Percentiles rank a stretch among this genome's conserved stretches.
Conservation (phyloP, 2,329 filamentous ascomycete genomes). For the Diplodia corticola region DNA sequence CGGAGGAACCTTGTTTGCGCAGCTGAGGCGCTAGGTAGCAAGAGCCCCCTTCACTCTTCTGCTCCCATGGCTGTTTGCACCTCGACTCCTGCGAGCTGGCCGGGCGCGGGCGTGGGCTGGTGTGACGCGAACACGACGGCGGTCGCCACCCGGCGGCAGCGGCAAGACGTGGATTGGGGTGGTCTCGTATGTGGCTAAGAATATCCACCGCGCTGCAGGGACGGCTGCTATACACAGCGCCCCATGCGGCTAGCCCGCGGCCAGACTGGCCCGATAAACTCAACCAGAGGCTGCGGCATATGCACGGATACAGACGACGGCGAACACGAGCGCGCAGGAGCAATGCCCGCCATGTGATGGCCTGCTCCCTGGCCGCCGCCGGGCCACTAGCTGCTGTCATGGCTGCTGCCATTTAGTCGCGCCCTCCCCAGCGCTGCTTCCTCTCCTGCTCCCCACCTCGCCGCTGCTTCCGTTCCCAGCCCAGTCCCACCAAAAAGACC, state of each 20-base stretch:
- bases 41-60: neutral
- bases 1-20: neutral
- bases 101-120: neutral
- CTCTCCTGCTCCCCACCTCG: neutral
- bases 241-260: neutral
- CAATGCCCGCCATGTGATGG: constrained; percentile 9
- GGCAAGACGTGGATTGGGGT: neutral
- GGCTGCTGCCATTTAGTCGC: constrained; percentile 11
- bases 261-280: neutral
- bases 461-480: neutral
- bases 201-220: constrained; percentile 10
- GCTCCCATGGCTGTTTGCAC: neutral
- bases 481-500: neutral
- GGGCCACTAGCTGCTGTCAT: neutral
- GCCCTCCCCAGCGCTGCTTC: neutral
- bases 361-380: neutral
- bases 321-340: neutral
- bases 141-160: neutral
- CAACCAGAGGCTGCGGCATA: neutral
- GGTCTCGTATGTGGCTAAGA: constrained; percentile 20
- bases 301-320: constrained; percentile 5
- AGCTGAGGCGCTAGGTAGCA: neutral
- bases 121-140: neutral
- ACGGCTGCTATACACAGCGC: constrained; percentile 4
- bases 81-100: neutral